phyloP scores from a whole-genome alignment of 1,139 yeast genomes.

The Sugiyamaella japonica region DNA sequence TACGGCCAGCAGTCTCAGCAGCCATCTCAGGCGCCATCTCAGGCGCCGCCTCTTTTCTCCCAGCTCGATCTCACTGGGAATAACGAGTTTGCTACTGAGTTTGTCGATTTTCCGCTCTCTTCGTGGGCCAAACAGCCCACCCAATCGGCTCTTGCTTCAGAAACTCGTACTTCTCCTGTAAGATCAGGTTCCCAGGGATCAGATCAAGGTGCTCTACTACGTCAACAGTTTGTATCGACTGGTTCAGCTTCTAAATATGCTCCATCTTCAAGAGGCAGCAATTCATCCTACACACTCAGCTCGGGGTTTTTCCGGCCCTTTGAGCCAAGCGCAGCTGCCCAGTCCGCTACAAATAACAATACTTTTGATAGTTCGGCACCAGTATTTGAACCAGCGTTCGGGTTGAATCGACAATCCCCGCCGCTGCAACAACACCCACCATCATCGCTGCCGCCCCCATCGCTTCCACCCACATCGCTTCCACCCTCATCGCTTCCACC shows the following conservation, averaged over 20 bases:
- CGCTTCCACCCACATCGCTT: too few relatives aligned
- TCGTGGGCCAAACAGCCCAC: constrained; percentile 8
- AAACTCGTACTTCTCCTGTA: constrained; percentile 21
- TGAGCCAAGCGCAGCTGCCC: constrained; percentile 7
- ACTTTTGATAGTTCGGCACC: constrained; percentile 3
- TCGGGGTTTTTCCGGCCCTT: constrained; percentile 58
- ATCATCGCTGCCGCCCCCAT: too few relatives aligned
- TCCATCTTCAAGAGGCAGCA: constrained; percentile 18
- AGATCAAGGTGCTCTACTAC: constrained; percentile 10
- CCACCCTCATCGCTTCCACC: neutral
- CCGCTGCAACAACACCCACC: neutral
- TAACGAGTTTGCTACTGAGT: constrained; percentile 13
- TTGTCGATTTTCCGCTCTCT: constrained; percentile 5
- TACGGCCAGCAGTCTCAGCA: constrained; percentile 7
- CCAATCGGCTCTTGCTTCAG: constrained; percentile 11
- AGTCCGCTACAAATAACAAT: neutral
- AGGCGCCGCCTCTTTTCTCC: neutral
- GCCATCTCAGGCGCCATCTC: neutral
- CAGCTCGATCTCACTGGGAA: neutral
- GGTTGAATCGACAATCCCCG: neutral
- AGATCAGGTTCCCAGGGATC: constrained; percentile 22
- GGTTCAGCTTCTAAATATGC: constrained; percentile 21
- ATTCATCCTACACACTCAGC: constrained; percentile 51
- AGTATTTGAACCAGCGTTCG: neutral
- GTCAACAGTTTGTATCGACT: constrained; percentile 12